Base-by-base conservation (phyloP, 306 rosid species). In the Cucurbita ficifolia region DNA sequence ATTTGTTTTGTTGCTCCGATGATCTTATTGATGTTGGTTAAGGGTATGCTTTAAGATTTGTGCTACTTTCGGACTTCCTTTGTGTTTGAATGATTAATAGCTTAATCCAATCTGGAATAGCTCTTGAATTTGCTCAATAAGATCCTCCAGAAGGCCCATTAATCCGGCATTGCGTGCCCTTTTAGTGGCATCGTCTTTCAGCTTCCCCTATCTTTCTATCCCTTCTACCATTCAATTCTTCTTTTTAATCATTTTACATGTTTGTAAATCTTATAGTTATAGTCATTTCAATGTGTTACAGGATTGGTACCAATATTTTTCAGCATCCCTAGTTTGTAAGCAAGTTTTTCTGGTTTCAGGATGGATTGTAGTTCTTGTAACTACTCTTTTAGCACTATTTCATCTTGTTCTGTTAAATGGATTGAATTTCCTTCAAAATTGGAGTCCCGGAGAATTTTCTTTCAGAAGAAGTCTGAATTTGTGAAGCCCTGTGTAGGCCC, bases 401-500 rank as follows among this genome's bases (percentile, higher is more conserved):
- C 81, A 60, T 45, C 45, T 53, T 73, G 80, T 33, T 75, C 79
- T 18, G 78, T 80, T 43, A 79, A 75, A 79, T 86, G 76, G 70
- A 69, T 69, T 54, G 22, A 17, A 75, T 68, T 62, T 3, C 63
- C 79, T 58, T 79, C 77, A 33, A 81, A 53, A 78, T 48, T 74
- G 46, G 63, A 58, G 24, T 58, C 77, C 33, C 67, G 51, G 7
- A 52, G 48, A 46, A 64, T 71, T 75, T 81, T 82, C 59, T 65
- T 75, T 75, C 75, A 2, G 36, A 61, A 49, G n/a, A 83, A 81
- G 49, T 74, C 83, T 11, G 74, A 61, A 33, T 46, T 72, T 50
- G 79, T 76, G n/a, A 83, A 60, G 50, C 81, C 73, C 38, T 48
- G 39, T 73, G 22, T 21, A 51, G 67, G 71, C 61, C 74, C 79